phyloP scores from a whole-genome alignment of 139 green algal species.

The Auxenochlorella pyrenoidosa region DNA sequence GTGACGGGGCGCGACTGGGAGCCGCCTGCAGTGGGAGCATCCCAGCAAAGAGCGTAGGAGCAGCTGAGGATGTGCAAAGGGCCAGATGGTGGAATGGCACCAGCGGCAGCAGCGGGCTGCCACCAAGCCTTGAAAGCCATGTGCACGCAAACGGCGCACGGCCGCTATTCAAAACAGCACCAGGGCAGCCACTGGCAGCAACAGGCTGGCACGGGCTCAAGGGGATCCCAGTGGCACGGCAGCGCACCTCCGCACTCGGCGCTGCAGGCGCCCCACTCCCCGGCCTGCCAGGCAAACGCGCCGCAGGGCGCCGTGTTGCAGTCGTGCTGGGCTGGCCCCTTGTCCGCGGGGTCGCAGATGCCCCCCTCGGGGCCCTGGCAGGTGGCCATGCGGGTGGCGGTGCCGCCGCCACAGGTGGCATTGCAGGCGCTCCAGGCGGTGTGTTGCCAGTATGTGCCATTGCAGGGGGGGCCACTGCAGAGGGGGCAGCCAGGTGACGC shows the following conservation, averaged over 20 bases:
- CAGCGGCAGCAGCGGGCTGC: background rate
- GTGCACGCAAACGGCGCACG: no score
- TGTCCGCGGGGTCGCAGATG: conserved; percentile 6
- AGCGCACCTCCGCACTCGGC: conserved; percentile 46
- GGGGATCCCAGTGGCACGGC: no score
- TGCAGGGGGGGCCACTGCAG: conserved; percentile 22
- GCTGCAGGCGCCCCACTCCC: conserved; percentile 46
- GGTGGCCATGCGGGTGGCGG: conserved; percentile 11
- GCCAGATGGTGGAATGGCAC: no score
- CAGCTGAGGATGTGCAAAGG: no score
- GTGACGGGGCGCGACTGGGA: conserved; percentile 28
- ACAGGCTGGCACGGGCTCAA: no score
- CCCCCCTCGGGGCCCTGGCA: conserved; percentile 27
- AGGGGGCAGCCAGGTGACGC: background rate
- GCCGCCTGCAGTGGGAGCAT: conserved; percentile 30
- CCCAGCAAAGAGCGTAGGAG: background rate
- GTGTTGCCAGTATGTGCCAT: conserved; percentile 39
- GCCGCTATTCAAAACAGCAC: background rate
- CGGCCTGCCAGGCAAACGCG: conserved; percentile 34
- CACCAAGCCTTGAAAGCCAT: background rate
- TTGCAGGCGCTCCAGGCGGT: conserved; percentile 50
- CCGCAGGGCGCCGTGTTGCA: conserved; percentile 52
- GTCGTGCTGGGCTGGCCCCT: background rate
- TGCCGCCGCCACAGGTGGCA: conserved; percentile 44
- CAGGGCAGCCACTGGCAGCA: no score